phyloP scores from a whole-genome alignment of 2,329 filamentous ascomycete species.

The Penicillium sclerotigenum region DNA sequence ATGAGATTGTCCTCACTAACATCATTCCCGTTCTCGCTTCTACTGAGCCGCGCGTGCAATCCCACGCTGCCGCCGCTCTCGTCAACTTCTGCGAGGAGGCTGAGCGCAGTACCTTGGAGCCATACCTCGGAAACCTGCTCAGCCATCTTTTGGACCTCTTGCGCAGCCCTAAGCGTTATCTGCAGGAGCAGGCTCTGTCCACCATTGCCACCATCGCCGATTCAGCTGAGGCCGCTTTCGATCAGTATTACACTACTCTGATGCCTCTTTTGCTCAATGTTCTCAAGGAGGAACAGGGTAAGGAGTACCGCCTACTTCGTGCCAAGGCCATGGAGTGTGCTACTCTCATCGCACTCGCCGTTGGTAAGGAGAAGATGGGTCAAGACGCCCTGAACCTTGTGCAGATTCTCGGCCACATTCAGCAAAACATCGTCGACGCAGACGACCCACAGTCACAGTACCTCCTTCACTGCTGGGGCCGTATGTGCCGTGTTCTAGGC shows the following conservation, averaged over 20 bases:
- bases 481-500: constrained; percentile 94
- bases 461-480: constrained; percentile 96
- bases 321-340: constrained; percentile 99
- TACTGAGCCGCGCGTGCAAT: constrained; percentile 88
- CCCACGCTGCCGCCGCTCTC: constrained; percentile 92
- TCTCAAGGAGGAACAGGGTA: constrained; percentile 82
- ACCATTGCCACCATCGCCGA: constrained; percentile 99
- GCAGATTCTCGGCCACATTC: constrained; percentile 80
- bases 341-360: constrained; percentile 86
- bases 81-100: constrained; percentile 99
- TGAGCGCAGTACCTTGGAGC: constrained; percentile 85
- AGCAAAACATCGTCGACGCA: constrained; percentile 78
- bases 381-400: constrained; percentile 83
- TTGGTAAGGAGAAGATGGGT: constrained; percentile 89
- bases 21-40: constrained; percentile 91
- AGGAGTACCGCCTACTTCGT: constrained; percentile 84
- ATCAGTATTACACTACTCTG: constrained; percentile 89
- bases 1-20: constrained; percentile 78
- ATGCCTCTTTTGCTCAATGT: constrained; percentile 95
- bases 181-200: constrained; percentile 94
- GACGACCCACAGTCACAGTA: constrained; percentile 97
- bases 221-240: constrained; percentile 90
- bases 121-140: constrained; percentile 85
- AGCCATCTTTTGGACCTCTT: constrained; percentile 82
- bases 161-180: constrained; percentile 88